Evolutionary conservation across 139 green algal species (phyloP), one percentile per base, ranked within the genome.

Genomic region (Tetraselmis chui): DNA sequence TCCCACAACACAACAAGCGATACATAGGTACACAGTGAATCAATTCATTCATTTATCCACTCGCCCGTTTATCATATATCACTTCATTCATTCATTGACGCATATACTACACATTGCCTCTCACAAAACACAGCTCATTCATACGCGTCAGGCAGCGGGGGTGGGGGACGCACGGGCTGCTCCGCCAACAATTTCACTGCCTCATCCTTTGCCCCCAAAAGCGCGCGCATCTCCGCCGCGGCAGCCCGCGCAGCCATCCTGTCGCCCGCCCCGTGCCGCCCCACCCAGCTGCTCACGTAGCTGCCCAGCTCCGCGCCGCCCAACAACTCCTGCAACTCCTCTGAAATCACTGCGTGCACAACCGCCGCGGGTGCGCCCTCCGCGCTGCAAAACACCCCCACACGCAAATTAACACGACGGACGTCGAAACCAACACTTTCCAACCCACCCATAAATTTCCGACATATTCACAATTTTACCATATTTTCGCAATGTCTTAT

Each of bases 161-260:
- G n/a, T n/a, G n/a, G n/a, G n/a, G 11, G 45, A 5, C 78, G 25
- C 2, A 30, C 45, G 0, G 31, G 28, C 1, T 58, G 27, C 22
- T 83, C 59, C 59, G 79, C n/a, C 29, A 86, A 23, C 31, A 92
- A 32, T 59, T 79, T 59, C n/a, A 81, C 87, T 2, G 83, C 82
- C 1, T 26, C 58, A 0, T 78, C 32, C 28, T 81, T 84, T 11
- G 81, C 81, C 24, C 22, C 32, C 76, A 93, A 74, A 26, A 89
- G 67, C 24, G 87, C 82, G 58, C 78, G 32, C 76, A 86, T 82
- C 80, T 91, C 84, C 22, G 85, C 91, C 32, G 84, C 90, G 11
- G 89, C 89, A 31, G 88, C 78, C 26, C 83, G 75, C 32, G 91
- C 86, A 27, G 80, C 45, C 81, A 95, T 78, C 18, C 83, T 88